Evolutionary conservation across 1,139 yeast genomes (phyloP).

Genomic region (Pichia sp.): DNA sequence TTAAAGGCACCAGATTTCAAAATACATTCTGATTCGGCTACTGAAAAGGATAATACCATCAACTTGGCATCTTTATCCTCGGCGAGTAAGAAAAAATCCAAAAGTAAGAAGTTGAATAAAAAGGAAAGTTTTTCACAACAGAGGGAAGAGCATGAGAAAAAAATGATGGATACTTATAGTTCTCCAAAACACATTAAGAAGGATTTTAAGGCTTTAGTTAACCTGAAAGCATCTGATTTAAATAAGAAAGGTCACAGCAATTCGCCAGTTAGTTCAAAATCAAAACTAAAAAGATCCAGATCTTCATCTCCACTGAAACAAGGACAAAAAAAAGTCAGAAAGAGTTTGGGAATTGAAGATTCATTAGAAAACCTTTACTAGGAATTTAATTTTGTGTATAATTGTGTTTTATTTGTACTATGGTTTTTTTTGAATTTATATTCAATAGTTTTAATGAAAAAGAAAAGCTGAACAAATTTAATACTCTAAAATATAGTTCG

Average conservation of each 20-base stretch:
- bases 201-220: slow-evolving; percentile 3
- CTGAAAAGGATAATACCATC: slow-evolving; percentile 7
- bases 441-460: not conserved
- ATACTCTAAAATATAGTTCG: not conserved
- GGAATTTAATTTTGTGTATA: not conserved
- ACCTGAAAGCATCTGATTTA: slow-evolving; percentile 5
- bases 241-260: slow-evolving; percentile 1
- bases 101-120: not conserved
- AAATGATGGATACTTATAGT: not conserved
- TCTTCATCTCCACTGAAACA: slow-evolving; percentile 14
- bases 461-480: not conserved
- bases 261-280: not conserved
- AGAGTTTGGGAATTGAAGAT: slow-evolving; percentile 10
- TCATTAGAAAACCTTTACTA: slow-evolving; percentile 6
- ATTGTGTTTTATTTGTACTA: not conserved
- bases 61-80: slow-evolving; percentile 1
- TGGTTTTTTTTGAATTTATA: not conserved
- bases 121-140: slow-evolving; percentile 1
- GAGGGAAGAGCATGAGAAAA: slow-evolving; percentile 7
- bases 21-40: slow-evolving; percentile 10
- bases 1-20: slow-evolving; percentile 10
- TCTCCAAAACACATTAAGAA: not conserved
- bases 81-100: not conserved
- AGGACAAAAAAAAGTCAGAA: slow-evolving; percentile 14
- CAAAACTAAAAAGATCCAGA: slow-evolving; percentile 8